Percentiles rank a stretch among this genome's conserved stretches.
phyloP scores from a whole-genome alignment of 164 flowering plant species.

The Chimonanthus praecox region DNA sequence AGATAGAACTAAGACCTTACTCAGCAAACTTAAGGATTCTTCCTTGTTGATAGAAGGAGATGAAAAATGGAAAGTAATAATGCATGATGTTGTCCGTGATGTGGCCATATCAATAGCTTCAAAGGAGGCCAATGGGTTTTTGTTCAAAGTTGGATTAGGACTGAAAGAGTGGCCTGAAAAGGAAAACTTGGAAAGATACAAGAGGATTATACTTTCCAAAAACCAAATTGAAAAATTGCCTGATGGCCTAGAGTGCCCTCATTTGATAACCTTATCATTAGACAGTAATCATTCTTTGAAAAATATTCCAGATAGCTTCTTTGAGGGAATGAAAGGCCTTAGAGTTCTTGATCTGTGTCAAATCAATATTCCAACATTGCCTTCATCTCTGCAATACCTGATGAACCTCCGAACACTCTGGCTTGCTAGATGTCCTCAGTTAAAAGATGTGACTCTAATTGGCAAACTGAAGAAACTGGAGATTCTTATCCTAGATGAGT shows the following conservation, averaged over 20 bases:
- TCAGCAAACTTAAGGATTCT: slow-evolving; percentile 6
- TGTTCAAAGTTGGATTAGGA: background rate
- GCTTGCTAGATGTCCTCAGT: background rate
- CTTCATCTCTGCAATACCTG: slow-evolving; percentile 2
- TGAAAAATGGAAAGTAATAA: background rate
- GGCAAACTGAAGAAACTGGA: slow-evolving; percentile 6
- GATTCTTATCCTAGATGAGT: background rate
- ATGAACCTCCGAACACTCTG: slow-evolving; percentile 6
- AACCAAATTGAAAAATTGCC: background rate
- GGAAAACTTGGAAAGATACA: background rate
- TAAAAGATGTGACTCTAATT: background rate
- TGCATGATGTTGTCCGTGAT: slow-evolving; percentile 12
- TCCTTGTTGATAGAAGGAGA: slow-evolving; percentile 6
- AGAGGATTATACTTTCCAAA: background rate
- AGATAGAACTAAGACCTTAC: background rate
- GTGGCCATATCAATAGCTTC: slow-evolving; percentile 6
- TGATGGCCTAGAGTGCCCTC: background rate
- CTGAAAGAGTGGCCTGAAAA: slow-evolving; percentile 3
- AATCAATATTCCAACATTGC: background rate
- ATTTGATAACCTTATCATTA: background rate
- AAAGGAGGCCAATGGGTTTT: background rate
- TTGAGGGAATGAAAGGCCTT: slow-evolving; percentile 8
- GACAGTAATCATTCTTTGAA: background rate
- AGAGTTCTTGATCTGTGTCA: slow-evolving; percentile 7
- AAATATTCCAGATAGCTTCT: slow-evolving; percentile 1